phyloP scores from a whole-genome alignment of 495 filamentous ascomycete genomes.

The Haplographium delicatum region DNA sequence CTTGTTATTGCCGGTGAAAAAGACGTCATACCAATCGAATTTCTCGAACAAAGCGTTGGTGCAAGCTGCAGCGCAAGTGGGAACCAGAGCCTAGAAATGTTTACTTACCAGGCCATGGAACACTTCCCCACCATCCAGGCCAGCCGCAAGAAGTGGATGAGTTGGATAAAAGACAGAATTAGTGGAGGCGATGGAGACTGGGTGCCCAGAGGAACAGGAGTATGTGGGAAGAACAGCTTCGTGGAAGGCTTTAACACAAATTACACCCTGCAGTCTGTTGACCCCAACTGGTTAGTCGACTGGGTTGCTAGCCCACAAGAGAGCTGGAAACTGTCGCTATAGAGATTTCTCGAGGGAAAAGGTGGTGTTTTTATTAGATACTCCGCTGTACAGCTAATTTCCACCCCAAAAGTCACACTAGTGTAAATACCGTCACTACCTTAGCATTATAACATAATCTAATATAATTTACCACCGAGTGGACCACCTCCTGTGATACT shows the following conservation, averaged over 20 bases:
- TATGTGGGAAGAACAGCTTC: conserved; percentile 4
- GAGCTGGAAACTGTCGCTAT: background rate
- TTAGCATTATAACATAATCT: background rate
- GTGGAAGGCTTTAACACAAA: conserved; percentile 7
- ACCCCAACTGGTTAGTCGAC: conserved; percentile 3
- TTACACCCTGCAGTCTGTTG: background rate
- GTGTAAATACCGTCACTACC: background rate
- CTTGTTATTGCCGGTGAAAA: conserved; percentile 40
- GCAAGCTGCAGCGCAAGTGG: conserved; percentile 30
- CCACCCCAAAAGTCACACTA: background rate
- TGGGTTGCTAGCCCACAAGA: background rate
- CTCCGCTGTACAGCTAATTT: background rate
- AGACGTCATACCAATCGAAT: conserved; percentile 29
- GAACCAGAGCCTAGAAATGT: conserved; percentile 30
- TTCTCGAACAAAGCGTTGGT: conserved; percentile 26
- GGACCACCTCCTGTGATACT: background rate
- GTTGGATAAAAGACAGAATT: conserved; percentile 38
- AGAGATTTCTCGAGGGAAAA: background rate
- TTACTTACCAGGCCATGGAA: conserved; percentile 28
- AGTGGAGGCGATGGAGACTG: conserved; percentile 12
- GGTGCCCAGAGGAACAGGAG: background rate
- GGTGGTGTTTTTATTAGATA: background rate
- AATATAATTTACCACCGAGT: background rate
- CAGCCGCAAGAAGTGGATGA: conserved; percentile 32
- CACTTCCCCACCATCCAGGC: conserved; percentile 36